Evolutionary conservation across 352 stramenopile species (phyloP), one percentile per base, ranked within the genome.

Genomic region (Thalassiosira livingstoniorum): DNA sequence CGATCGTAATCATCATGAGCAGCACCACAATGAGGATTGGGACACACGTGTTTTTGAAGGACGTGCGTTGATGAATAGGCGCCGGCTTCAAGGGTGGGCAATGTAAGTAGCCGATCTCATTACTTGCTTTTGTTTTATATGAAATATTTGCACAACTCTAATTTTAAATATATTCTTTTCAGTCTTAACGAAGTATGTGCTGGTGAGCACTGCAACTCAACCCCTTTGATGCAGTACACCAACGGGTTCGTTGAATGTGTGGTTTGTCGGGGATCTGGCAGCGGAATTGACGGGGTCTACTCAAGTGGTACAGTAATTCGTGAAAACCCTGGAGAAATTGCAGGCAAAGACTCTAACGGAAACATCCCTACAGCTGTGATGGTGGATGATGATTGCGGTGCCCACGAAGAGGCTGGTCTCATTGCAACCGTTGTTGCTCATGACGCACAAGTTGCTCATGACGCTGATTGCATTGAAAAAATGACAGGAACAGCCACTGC

Each of bases 191-290:
- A 63, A 32, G 54, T 75, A n/a, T 90, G 84, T 45, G 23, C 65
- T 18, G 84, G 84, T 47, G 25, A 45, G 5, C 68, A 86, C 55
- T 90, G 84, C 37, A 47, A 83, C 11, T 54, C 34, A 0, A 68
- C 69, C 34, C 68, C 80, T 45, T 58, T 90, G 2, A 71, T 90
- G n/a, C 54, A 34, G 0, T 78, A 80, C 21, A 13, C 51, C 34
- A 55, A 25, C 18, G 62, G 71, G 4, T 37, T 51, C n/a, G 76
- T 77, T 32, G 73, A 88, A 55, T 90, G 85, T 61, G 74, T 84
- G 37, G 80, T 90, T 21, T 90, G 85, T 61, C 72, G 72, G 57
- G 85, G 85, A n/a, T 77, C 31, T 63, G 85, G 85, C 35, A 79
- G 43, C 63, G 85, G 85, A 15, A 68, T 43, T 15, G 85, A 90